Conservation (phyloP, 257 asterid species). For the Fraxinus cuspidata region DNA sequence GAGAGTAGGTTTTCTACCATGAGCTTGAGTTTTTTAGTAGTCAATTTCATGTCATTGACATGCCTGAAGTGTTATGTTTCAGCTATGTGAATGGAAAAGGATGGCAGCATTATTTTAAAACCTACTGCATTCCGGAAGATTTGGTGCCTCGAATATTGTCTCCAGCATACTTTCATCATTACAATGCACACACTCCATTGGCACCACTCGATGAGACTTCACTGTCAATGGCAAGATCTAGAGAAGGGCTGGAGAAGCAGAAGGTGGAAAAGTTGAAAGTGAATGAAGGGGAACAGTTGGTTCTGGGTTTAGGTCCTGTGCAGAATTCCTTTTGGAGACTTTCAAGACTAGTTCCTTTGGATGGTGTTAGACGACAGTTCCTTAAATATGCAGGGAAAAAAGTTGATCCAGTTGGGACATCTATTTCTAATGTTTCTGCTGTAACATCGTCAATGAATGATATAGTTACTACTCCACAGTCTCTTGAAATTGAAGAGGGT, state of each 20-base stretch:
- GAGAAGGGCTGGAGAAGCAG: conserved; percentile 53
- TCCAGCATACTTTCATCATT: conserved; percentile 99
- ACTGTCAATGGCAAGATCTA: conserved; percentile 42
- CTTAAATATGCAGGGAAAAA: conserved; percentile 51
- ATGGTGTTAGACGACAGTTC: conserved; percentile 75
- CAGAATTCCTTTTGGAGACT: conserved; percentile 96
- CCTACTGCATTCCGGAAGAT: conserved; percentile 98
- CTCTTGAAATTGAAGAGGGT: conserved; percentile 96
- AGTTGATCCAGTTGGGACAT: conserved; percentile 49
- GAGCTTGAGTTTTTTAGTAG: conserved; percentile 20
- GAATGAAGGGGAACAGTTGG: conserved; percentile 85
- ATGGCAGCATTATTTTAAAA: conserved; percentile 86
- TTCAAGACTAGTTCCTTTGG: conserved; percentile 92
- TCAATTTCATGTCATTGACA: conserved; percentile 17
- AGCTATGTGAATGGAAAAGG: conserved; percentile 91
- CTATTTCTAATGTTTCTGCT: conserved; percentile 52
- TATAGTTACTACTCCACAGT: conserved; percentile 67
- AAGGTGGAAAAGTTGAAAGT: conserved; percentile 54
- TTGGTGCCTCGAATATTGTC: conserved; percentile 96
- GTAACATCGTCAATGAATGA: conserved; percentile 63
- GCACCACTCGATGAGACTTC: conserved; percentile 46
- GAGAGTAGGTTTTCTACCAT: conserved; percentile 62
- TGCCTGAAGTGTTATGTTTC: conserved; percentile 33
- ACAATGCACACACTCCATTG: conserved; percentile 53
- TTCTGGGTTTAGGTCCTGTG: conserved; percentile 96